Base-by-base conservation (phyloP, 305 asterid genomes). In the Withania somnifera region DNA sequence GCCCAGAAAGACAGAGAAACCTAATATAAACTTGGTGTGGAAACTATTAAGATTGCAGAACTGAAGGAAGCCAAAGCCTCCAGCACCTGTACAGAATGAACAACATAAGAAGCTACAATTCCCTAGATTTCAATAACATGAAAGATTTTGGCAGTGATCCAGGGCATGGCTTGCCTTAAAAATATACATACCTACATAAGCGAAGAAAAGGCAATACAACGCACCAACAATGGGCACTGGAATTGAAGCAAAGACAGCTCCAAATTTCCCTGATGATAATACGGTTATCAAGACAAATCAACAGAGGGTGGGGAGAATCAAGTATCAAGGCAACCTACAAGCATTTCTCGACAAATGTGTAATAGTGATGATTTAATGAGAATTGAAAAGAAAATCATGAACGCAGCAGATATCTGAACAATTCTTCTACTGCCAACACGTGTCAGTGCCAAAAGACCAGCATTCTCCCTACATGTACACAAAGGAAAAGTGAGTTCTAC, bases 401-500 rank as follows among this genome's bases (percentile, higher is more conserved):
- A 94, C 24, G 94, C 97, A 83, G 98, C 97, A 60, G 98, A 94
- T 73, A 94, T 94, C 83, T 94, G 98, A 42, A 94, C 97, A 26
- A 94, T 97, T 88, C 98, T 89, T 89, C 97, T 88, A 83, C 97
- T 94, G 80, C 98, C 98, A 81, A 95, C 98, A 71, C 98, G 95
- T 0, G 97, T 95, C 87, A 93, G 87, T 17, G 97, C 98, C 86
- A 95, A 84, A 82, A 95, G 91, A 83, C 98, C 97, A 80, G 95
- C 97, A 83, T 94, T 94, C 90, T 94, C 98, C 84, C 98, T 94
- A 83, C 81, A 83, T 22, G 51, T 11, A 42, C 86, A 64, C 19
- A 71, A 42, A 69, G 20, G 82, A 79, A 83, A 84, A 79, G 53
- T 64, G 14, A 64, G 38, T 19, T 28, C 76, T 38, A 40, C 63